Evolutionary conservation across 345 rosid species (phyloP).

Genomic region (Rhizophora mangle): DNA sequence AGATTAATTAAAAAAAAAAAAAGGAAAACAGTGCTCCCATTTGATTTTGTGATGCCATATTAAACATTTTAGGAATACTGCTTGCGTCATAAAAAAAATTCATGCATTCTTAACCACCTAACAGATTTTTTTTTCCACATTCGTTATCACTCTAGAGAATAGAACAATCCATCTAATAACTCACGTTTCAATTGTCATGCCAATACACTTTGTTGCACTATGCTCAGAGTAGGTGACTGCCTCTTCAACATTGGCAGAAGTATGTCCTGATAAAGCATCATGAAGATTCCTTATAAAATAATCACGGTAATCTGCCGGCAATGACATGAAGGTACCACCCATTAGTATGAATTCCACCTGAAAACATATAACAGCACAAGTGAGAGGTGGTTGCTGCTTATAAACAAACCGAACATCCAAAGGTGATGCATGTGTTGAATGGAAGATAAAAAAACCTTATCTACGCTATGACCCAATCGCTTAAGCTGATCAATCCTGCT

Average conservation of each 20-base stretch:
- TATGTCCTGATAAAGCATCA: slow-evolving; percentile 94
- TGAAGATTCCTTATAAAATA: slow-evolving; percentile 93
- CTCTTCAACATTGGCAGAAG: slow-evolving; percentile 92
- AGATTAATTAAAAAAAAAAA: background rate
- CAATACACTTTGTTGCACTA: slow-evolving; percentile 88
- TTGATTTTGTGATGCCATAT: background rate
- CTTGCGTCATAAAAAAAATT: background rate
- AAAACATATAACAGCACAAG: slow-evolving; percentile 13
- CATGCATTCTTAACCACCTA: background rate
- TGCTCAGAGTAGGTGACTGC: slow-evolving; percentile 97
- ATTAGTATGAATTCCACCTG: slow-evolving; percentile 98
- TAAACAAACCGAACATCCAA: background rate
- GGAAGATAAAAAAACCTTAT: slow-evolving; percentile 52
- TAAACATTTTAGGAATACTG: background rate
- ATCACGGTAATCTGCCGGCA: slow-evolving; percentile 94
- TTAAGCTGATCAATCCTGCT: slow-evolving; percentile 99
- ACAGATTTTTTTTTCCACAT: background rate
- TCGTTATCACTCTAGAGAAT: too few species aligned
- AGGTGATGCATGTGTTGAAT: background rate
- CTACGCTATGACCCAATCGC: slow-evolving; percentile 96
- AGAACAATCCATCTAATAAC: slow-evolving; percentile 21
- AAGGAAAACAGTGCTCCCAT: too few species aligned
- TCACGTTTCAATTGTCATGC: slow-evolving; percentile 99
- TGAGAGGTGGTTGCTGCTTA: background rate
- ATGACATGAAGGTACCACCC: slow-evolving; percentile 98